Evolutionary conservation across 495 filamentous ascomycete species (phyloP).

Genomic region (Lepraria neglecta): DNA sequence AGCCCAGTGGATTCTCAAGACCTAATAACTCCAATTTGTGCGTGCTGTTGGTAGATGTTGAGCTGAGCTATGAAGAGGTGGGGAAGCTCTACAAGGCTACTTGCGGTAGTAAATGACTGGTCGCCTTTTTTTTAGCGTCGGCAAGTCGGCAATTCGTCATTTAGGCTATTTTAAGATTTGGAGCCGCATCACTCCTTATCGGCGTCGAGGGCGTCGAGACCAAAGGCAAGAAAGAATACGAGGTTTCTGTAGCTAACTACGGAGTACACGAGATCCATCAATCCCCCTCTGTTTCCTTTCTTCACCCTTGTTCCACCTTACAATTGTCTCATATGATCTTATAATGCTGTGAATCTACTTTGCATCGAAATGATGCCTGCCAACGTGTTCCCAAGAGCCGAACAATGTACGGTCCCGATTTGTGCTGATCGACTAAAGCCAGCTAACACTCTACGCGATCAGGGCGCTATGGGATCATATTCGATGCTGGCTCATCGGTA

Average conservation of each 20-base stretch:
- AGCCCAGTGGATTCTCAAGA: not conserved
- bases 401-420: slow-evolving; percentile 7
- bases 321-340: not conserved
- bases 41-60: not conserved
- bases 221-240: slow-evolving; percentile 2
- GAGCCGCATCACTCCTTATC: slow-evolving; percentile 17
- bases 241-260: not conserved
- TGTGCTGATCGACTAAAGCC: not conserved
- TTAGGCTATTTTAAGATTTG: not conserved
- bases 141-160: not conserved
- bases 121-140: not conserved
- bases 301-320: not conserved
- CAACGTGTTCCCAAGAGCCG: slow-evolving; percentile 4
- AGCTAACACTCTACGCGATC: not conserved
- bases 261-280: not conserved
- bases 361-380: slow-evolving; percentile 12
- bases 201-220: not conserved
- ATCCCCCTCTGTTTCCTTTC: not conserved
- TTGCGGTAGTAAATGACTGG: not conserved
- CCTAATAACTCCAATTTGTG: not conserved
- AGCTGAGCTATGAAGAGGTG: not conserved
- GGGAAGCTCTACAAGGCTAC: slow-evolving; percentile 9
- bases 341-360: slow-evolving; percentile 5
- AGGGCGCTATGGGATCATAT: slow-evolving; percentile 58
- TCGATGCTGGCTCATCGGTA: slow-evolving; percentile 66